Evolutionary conservation across 31 red algal genomes (phyloP), one percentile per base, ranked within the genome.

Genomic region (Odonthalia washingtoniensis): DNA sequence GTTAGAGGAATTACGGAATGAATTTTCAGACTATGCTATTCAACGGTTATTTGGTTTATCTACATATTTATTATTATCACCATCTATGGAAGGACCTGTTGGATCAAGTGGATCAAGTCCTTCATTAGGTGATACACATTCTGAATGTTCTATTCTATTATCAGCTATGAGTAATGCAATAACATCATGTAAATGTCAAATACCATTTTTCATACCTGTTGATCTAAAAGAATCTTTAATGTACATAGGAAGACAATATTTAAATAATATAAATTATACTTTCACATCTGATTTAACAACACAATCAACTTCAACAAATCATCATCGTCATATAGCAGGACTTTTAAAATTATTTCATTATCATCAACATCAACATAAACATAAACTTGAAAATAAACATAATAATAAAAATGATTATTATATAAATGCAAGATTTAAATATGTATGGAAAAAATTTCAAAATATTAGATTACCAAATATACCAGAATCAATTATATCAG

Each of bases 401-500:
- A n/a, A n/a, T n/a, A n/a, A n/a, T n/a, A n/a, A n/a, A n/a, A n/a
- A n/a, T n/a, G n/a, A n/a, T n/a, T n/a, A n/a, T n/a, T n/a, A n/a
- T n/a, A n/a, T n/a, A n/a, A n/a, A n/a, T n/a, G 89, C 89, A 2
- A 85, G 84, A 39, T 92, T 86, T 57, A 86, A 40, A 6, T 92
- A 92, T 75, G 81, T 86, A 12, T 92, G 89, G 89, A 75, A 41
- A n/a, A 81, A 92, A 46, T 92, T 92, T 74, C 86, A 80, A 3
- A 86, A 86, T 68, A 85, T 66, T 41, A 60, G 85, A 14, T 73
- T 81, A 32, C 89, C 89, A 6, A 68, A 62, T 72, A n/a, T n/a
- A n/a, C 89, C 89, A 27, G 82, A 75, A n/a, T 76, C 89, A 39
- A 86, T 92, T 62, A 81, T 75, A 2, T 80, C 81, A 1, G 89